Percentiles rank a stretch among this genome's conserved stretches.
These are phyloP conservation scores for Spongiforma sp. DNA, from an alignment of 1,284 basidiomycete genomes.

Conservation along the genomic window DNA sequence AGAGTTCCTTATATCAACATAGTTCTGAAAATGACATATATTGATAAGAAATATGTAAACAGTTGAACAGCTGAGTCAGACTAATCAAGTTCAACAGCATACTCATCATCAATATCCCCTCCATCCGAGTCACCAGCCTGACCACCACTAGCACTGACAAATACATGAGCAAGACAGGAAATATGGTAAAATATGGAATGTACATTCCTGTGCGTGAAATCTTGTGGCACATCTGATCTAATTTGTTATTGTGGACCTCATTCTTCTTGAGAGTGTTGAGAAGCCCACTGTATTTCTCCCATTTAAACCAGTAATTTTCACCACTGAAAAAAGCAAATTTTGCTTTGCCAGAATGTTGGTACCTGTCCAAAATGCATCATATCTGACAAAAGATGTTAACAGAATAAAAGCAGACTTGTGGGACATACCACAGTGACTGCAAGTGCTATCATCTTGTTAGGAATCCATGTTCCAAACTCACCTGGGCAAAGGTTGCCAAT, in stretches of 20 bases:
- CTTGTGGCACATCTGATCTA: neutral
- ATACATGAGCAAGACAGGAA: neutral
- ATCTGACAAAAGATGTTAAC: neutral
- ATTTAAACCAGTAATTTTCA: neutral
- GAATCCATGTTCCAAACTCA: neutral
- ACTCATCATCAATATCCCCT: neutral
- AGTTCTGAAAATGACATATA: too few species aligned
- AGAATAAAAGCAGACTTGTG: neutral
- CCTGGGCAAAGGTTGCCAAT: neutral
- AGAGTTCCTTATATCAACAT: too few species aligned
- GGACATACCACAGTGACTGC: neutral
- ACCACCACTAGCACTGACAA: neutral
- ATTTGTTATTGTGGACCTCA: neutral
- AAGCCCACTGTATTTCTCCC: neutral
- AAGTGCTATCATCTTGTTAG: neutral
- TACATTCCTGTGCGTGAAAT: neutral
- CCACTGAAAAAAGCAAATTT: neutral
- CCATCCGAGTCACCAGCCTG: neutral
- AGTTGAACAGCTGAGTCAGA: neutral
- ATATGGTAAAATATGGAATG: neutral
- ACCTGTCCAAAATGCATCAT: neutral
- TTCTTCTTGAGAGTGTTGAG: neutral
- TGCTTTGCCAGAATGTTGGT: neutral
- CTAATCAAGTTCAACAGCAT: neutral
- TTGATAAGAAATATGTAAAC: too few species aligned